Evolutionary conservation across 495 filamentous ascomycete species (phyloP).

Genomic region (Talaromyces nanjingensis): DNA sequence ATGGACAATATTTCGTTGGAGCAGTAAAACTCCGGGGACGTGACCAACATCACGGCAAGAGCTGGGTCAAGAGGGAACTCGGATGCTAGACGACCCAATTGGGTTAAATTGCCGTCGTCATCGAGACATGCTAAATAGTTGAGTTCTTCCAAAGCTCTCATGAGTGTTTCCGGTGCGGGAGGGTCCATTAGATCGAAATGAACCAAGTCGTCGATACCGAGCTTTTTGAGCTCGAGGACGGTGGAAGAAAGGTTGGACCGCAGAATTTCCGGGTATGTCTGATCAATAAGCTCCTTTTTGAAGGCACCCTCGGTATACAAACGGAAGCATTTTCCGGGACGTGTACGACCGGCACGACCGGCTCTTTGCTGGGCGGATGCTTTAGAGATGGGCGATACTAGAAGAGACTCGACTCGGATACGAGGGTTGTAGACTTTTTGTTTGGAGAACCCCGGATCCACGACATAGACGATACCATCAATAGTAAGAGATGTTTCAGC

Average conservation of each 20-base stretch:
- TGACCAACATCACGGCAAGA: slow-evolving; percentile 95
- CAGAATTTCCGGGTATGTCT: slow-evolving; percentile 92
- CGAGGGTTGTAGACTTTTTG: slow-evolving; percentile 99
- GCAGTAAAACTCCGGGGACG: slow-evolving; percentile 96
- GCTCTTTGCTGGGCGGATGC: slow-evolving; percentile 97
- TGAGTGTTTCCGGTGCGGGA: slow-evolving; percentile 94
- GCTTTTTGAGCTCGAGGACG: slow-evolving; percentile 94
- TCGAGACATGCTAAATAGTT: slow-evolving; percentile 97
- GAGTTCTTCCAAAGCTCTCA: slow-evolving; percentile 95
- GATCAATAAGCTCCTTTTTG: slow-evolving; percentile 96
- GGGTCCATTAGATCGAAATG: slow-evolving; percentile 99
- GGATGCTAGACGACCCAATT: slow-evolving; percentile 78
- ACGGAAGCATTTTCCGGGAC: slow-evolving; percentile 95
- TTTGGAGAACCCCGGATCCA: slow-evolving; percentile 98
- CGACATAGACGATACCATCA: slow-evolving; percentile 97
- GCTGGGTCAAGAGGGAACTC: slow-evolving; percentile 95
- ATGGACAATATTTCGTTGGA: slow-evolving; percentile 97
- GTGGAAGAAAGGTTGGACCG: slow-evolving; percentile 91
- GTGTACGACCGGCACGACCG: slow-evolving; percentile 96
- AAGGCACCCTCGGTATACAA: slow-evolving; percentile 94
- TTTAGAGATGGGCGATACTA: slow-evolving; percentile 95
- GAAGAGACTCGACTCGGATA: slow-evolving; percentile 88
- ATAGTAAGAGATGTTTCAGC: slow-evolving; percentile 97
- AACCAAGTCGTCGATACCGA: slow-evolving; percentile 90
- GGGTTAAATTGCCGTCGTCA: slow-evolving; percentile 88